Base-by-base conservation (phyloP, 257 asterid species). In the Nicotiana benthamiana region DNA sequence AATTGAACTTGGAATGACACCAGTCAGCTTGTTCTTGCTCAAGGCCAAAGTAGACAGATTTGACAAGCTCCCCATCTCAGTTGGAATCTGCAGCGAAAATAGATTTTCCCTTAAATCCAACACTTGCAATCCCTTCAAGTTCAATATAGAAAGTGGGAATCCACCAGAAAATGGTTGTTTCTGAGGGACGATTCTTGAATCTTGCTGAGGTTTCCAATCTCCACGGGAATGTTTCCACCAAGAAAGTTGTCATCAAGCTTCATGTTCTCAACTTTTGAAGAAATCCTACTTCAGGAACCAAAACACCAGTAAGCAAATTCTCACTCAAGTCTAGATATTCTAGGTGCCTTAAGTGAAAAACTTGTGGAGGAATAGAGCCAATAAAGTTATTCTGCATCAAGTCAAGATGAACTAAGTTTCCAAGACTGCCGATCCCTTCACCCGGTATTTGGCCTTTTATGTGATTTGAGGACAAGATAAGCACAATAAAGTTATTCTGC, bases 11-110 rank as follows among this genome's bases (percentile, higher is more conserved):
- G 88, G 86, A 26, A 85, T 77, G 7, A 15, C 75, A 85, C 88
- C 88, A 30, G 75, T 77, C 53, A 85, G 32, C 67, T 30, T 76
- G 84, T 85, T 85, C 32, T 77, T 83, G 83, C 88, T 78, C 79
- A 86, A 70, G 18, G 56, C 75, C 81, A 86, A 54, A 83, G 79
- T 86, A 24, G 86, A 60, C 10, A 86, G 80, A 64, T 86, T 83
- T 3, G 84, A 53, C 82, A 77, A 80, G 57, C 30, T 27, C 28
- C 86, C 86, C 11, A 80, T 80, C 51, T 77, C 79, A 6, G 74
- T 1, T 12, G 83, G 88, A 80, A 80, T 83, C 67, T 76, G 74
- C 84, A 20, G 43, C 1, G 84, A 76, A 20, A 85, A n/a, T 4
- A 9, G 56, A 72, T 85, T 85, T 4, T 80, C 75, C 57, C 54